phyloP scores from a whole-genome alignment of 768 basidiomycete genomes.

The Mrakia hoshinonis region DNA sequence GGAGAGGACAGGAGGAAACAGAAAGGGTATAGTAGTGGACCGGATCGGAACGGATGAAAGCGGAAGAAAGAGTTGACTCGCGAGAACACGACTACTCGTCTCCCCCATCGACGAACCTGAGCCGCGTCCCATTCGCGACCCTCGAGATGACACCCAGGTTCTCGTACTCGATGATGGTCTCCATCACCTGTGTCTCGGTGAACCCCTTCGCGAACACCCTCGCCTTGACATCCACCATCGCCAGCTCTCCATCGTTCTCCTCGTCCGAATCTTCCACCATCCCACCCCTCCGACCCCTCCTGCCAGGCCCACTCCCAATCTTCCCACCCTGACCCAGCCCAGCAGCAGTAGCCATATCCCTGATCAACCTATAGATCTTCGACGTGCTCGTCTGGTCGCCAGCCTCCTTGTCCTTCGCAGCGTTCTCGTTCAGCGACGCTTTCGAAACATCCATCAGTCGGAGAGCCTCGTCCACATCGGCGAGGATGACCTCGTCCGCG shows the following conservation, averaged over 20 bases:
- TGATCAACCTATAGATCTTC: conserved; percentile 84
- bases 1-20: not conserved
- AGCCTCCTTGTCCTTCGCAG: conserved; percentile 61
- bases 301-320: conserved; percentile 37
- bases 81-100: conserved; percentile 19
- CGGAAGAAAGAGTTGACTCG: not conserved
- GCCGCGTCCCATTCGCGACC: conserved; percentile 71
- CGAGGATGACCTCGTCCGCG: conserved; percentile 65
- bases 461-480: conserved; percentile 92
- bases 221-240: conserved; percentile 77
- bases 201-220: conserved; percentile 78
- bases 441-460: conserved; percentile 96
- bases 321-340: conserved; percentile 35
- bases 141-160: conserved; percentile 68
- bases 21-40: not conserved
- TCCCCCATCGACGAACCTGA: conserved; percentile 52
- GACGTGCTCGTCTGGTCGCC: conserved; percentile 68
- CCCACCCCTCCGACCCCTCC: conserved; percentile 51
- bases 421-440: conserved; percentile 61
- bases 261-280: conserved; percentile 59
- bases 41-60: not conserved
- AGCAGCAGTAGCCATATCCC: conserved; percentile 56
- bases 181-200: conserved; percentile 82
- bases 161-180: conserved; percentile 82
- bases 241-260: conserved; percentile 57